A percentile compares a stretch with the other conserved stretches of the same genome.
These are phyloP conservation scores for Neurospora sp. DNA, from an alignment of 2,329 filamentous ascomycete genomes.

Conservation along the genomic window DNA sequence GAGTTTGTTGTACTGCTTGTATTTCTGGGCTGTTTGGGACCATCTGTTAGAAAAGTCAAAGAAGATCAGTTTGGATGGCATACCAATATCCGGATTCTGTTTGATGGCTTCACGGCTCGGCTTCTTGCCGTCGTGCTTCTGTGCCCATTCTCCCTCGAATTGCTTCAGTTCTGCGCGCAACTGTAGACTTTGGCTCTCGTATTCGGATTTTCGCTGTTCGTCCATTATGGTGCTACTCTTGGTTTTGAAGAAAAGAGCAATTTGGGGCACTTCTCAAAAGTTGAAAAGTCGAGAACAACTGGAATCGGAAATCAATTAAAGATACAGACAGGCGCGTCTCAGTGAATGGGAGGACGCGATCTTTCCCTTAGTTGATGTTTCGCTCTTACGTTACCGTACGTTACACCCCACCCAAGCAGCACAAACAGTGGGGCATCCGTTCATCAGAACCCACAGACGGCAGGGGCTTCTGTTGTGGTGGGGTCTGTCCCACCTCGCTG, in stretches of 20 bases:
- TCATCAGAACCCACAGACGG: not conserved
- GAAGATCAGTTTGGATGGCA: slow-evolving; percentile 7
- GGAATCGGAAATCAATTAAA: not conserved
- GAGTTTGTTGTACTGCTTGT: slow-evolving; percentile 64
- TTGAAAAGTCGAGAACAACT: not conserved
- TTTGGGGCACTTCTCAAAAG: not conserved
- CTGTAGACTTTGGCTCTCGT: slow-evolving; percentile 40
- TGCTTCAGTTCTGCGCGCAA: slow-evolving; percentile 62
- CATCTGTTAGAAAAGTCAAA: not conserved
- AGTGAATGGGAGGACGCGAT: not conserved
- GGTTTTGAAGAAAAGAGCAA: not conserved
- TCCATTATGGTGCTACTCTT: slow-evolving; percentile 31
- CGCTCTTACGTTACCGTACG: not conserved
- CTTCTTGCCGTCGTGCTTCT: slow-evolving; percentile 55
- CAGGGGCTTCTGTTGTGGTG: not conserved
- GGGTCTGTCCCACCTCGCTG: too few relatives aligned
- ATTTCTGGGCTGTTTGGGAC: slow-evolving; percentile 50
- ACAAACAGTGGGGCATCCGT: not conserved
- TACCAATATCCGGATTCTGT: slow-evolving; percentile 61
- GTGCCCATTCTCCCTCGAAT: slow-evolving; percentile 63
- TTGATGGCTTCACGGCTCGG: slow-evolving; percentile 69
- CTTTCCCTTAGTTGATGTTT: not conserved
- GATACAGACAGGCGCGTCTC: not conserved
- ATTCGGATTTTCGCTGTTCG: slow-evolving; percentile 30
- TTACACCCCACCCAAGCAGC: not conserved